Evolutionary conservation across 1,284 basidiomycete genomes (phyloP).

Genomic region (Cutaneotrichosporon sp.): DNA sequence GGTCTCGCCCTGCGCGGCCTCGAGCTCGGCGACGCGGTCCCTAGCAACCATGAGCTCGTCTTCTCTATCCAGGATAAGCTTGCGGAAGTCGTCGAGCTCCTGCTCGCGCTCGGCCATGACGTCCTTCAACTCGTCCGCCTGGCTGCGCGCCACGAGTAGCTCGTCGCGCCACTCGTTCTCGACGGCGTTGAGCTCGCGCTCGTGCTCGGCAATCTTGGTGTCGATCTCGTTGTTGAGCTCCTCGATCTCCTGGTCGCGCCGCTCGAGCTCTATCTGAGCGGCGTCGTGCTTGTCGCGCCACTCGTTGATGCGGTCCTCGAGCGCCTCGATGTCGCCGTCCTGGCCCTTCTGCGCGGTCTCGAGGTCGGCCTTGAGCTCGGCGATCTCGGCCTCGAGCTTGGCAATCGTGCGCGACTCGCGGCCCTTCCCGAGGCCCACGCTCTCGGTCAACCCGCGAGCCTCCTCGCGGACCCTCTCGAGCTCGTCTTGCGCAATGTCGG

Average conservation of each 20-base stretch:
- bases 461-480: conserved; percentile 65
- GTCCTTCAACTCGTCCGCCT: conserved; percentile 52
- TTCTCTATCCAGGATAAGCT: conserved; percentile 39
- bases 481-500: conserved; percentile 58
- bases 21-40: conserved; percentile 44
- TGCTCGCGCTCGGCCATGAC: conserved; percentile 44
- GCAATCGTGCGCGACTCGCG: conserved; percentile 62
- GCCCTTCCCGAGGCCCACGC: conserved; percentile 56
- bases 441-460: conserved; percentile 29
- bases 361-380: conserved; percentile 37
- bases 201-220: conserved; percentile 45
- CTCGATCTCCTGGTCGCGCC: conserved; percentile 52
- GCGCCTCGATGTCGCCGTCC: conserved; percentile 35
- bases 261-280: conserved; percentile 50
- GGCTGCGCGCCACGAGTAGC: conserved; percentile 45
- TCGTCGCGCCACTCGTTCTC: conserved; percentile 51
- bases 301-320: conserved; percentile 51
- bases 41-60: conserved; percentile 38
- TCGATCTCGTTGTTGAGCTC: conserved; percentile 53
- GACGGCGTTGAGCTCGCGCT: conserved; percentile 48
- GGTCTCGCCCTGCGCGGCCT: conserved; percentile 44
- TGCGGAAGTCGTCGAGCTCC: conserved; percentile 42
- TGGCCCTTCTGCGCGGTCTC: conserved; percentile 25
- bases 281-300: conserved; percentile 51
- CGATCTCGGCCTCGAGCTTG: conserved; percentile 64